Evolutionary conservation across 148 eudicot species (phyloP).

Genomic region (Mesembryanthemum crystallinum): DNA sequence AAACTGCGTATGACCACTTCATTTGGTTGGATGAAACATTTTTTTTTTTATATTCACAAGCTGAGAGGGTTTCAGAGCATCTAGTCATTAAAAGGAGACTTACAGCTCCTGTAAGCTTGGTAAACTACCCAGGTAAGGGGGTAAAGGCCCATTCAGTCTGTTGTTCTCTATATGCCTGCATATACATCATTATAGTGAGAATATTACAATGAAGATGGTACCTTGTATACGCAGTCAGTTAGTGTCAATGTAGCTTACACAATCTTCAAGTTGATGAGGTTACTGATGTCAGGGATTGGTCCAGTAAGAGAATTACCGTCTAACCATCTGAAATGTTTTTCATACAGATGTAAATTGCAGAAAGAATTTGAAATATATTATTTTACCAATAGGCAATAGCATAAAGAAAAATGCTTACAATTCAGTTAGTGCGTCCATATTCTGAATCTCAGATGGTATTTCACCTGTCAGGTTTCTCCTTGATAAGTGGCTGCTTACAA

Average conservation of each 20-base stretch:
- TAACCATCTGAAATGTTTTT: slow-evolving; percentile 54
- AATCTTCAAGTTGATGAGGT: slow-evolving; percentile 51
- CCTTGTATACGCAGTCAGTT: slow-evolving; percentile 9
- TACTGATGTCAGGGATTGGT: slow-evolving; percentile 62
- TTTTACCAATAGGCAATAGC: too few species aligned
- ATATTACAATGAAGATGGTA: slow-evolving; percentile 5
- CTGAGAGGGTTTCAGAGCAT: not conserved
- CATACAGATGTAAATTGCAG: not conserved
- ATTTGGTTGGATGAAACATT: slow-evolving; percentile 6
- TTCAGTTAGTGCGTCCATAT: slow-evolving; percentile 74
- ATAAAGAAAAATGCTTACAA: slow-evolving; percentile 57
- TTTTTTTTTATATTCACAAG: not conserved
- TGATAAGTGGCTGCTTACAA: slow-evolving; percentile 60
- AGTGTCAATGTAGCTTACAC: slow-evolving; percentile 47
- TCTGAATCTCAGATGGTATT: slow-evolving; percentile 68
- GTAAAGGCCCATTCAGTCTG: slow-evolving; percentile 65
- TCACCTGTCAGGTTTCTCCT: slow-evolving; percentile 59
- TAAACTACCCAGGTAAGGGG: slow-evolving; percentile 70
- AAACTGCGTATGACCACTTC: not conserved
- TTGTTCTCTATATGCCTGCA: slow-evolving; percentile 97
- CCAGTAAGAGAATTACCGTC: slow-evolving; percentile 62
- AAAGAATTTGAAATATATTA: not conserved
- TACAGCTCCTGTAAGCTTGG: slow-evolving; percentile 83
- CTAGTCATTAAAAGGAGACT: slow-evolving; percentile 22
- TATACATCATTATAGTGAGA: slow-evolving; percentile 2